A percentile compares a stretch with the other conserved stretches of the same genome.
Conservation (phyloP, 495 filamentous ascomycete genomes). For the Aspergillus olivimuriae region DNA sequence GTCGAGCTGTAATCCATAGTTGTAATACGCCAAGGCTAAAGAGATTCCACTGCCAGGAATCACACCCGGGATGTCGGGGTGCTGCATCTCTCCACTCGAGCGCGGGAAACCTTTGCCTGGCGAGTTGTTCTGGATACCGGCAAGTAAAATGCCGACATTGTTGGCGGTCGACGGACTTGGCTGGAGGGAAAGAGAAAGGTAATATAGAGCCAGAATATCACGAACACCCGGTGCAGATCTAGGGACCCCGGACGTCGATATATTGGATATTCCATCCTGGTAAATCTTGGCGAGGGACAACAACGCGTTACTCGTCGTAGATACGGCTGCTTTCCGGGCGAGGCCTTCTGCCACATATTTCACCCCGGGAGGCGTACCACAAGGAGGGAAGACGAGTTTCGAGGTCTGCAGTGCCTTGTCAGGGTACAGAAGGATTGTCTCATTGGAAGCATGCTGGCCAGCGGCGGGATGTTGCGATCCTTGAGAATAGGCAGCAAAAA, state of each 20-base stretch:
- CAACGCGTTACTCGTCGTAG: slow-evolving; percentile 92
- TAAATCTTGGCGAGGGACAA: slow-evolving; percentile 97
- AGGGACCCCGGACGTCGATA: slow-evolving; percentile 50
- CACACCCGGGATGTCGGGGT: slow-evolving; percentile 67
- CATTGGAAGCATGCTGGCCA: slow-evolving; percentile 27
- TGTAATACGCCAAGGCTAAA: slow-evolving; percentile 88
- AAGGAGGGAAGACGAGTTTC: slow-evolving; percentile 70
- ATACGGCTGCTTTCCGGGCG: slow-evolving; percentile 73
- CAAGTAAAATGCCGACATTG: slow-evolving; percentile 94
- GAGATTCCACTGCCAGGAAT: slow-evolving; percentile 80
- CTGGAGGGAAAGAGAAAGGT: slow-evolving; percentile 88
- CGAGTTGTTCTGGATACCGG: slow-evolving; percentile 78
- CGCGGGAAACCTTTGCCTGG: slow-evolving; percentile 32
- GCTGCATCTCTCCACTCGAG: slow-evolving; percentile 28
- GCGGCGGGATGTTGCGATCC: slow-evolving; percentile 21
- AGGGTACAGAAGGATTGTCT: slow-evolving; percentile 74
- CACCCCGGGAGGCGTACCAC: slow-evolving; percentile 80
- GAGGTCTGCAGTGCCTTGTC: slow-evolving; percentile 80
- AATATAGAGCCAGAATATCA: slow-evolving; percentile 94
- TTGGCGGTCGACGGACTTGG: slow-evolving; percentile 97
- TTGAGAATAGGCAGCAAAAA: slow-evolving; percentile 64
- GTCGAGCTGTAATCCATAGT: slow-evolving; percentile 83
- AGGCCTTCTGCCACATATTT: slow-evolving; percentile 65
- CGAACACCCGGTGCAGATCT: slow-evolving; percentile 69
- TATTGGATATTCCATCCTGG: slow-evolving; percentile 92